A percentile compares a stretch with the other conserved stretches of the same genome.
Conservation (phyloP, 352 stramenopile genomes). For the Thraustotheca clavata region DNA sequence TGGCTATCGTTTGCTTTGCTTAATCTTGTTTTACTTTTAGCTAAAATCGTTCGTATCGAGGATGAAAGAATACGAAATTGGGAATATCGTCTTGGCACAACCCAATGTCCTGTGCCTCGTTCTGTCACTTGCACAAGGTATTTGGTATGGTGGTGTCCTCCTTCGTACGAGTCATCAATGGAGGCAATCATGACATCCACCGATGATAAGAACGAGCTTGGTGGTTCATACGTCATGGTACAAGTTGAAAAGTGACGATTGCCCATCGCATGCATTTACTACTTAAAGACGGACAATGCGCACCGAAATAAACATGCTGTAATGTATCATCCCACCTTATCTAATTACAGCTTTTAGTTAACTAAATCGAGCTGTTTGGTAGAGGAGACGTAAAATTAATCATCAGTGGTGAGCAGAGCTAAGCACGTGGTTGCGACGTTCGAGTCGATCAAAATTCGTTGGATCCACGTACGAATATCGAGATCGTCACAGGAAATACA, state of each 20-base stretch:
- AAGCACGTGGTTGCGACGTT: conserved; percentile 48
- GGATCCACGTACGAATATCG: conserved; percentile 57
- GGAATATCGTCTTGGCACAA: conserved; percentile 12
- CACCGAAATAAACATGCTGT: no score
- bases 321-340: no score
- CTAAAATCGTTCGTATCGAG: not conserved
- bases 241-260: not conserved
- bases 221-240: not conserved
- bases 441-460: conserved; percentile 49
- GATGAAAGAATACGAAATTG: conserved; percentile 10
- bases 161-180: conserved; percentile 1
- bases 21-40: not conserved
- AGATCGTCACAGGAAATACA: conserved; percentile 63
- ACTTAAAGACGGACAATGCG: not conserved
- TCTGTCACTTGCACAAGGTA: conserved; percentile 20
- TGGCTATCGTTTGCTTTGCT: not conserved
- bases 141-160: conserved; percentile 2
- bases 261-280: not conserved
- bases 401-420: not conserved
- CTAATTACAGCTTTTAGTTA: no score
- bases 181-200: conserved; percentile 9
- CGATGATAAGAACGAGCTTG: not conserved
- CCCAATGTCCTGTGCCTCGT: conserved; percentile 8
- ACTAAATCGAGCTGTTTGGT: conserved; percentile 2
- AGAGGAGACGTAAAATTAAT: no score